Base-by-base conservation (phyloP, 192 early-diverging fungal species). In the Bifiguratus adelaidae region DNA sequence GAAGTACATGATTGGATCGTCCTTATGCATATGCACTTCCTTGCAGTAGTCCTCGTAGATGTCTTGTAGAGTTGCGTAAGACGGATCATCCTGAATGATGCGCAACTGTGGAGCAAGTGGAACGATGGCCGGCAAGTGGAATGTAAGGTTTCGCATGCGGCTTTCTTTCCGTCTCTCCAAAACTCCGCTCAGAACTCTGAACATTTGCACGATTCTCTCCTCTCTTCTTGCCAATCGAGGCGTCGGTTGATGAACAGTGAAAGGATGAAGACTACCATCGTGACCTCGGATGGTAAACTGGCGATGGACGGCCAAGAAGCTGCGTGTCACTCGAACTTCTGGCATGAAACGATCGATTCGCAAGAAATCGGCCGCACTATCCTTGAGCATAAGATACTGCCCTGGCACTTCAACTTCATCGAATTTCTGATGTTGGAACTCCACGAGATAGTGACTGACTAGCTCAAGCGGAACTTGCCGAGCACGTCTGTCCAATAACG, bases 401-500 rank as follows among this genome's bases (percentile, higher is more conserved):
- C 97, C 97, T 12, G 97, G 97, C 4, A 99, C 80, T 52, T 97
- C 95, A n/a, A 99, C 87, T 44, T 97, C 93, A 50, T 97, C 95
- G 56, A 98, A 97, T 60, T 95, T 95, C 57, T 91, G 85, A 61
- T 95, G 89, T 56, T 98, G 93, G 73, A 99, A 97, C 63, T 99
- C 97, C 7, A 88, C 90, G 37, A 99, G 62, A 68, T 92, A 95
- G 33, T 89, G 86, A 26, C 82, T 87, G 56, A 84, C 89, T 49
- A 86, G 74, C 52, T 95, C 89, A 2, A 97, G 68, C 60, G 86
- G 78, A 44, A 87, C 89, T 37, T 69, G 73, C 22, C 76, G 60
- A n/a, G 92, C 89, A 29, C 90, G 80, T 51, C 72, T 73, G 44
- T 88, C 85, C 40, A 99, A 66, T 29, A 88, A 70, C 22, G 77